These are phyloP conservation scores for Diplodia intermedia DNA, from an alignment of 2,329 filamentous ascomycete species.

Conservation along the genomic window DNA sequence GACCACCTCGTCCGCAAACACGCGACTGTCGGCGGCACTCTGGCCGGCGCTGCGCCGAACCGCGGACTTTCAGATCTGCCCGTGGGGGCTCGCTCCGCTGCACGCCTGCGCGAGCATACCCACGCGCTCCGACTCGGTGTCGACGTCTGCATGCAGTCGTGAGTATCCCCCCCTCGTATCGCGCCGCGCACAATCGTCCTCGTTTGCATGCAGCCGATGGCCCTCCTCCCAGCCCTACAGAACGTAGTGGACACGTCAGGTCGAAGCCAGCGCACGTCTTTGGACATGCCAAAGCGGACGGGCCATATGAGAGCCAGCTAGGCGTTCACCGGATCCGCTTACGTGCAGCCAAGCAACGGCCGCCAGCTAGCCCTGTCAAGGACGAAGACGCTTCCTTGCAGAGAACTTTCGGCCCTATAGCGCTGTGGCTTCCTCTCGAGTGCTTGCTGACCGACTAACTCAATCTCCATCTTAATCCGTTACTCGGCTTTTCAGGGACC, in stretches of 20 bases:
- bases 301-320: background rate
- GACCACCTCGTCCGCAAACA: constrained; percentile 4
- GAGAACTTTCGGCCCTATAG: background rate
- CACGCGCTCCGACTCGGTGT: constrained; percentile 1
- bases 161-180: constrained; percentile 17
- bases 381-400: background rate
- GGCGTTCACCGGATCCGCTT: background rate
- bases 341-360: constrained; percentile 6
- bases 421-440: background rate
- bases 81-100: constrained; percentile 6
- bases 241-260: constrained; percentile 3
- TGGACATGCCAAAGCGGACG: background rate
- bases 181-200: background rate
- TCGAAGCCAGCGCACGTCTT: constrained; percentile 8
- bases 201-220: constrained; percentile 4
- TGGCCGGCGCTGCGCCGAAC: constrained; percentile 12
- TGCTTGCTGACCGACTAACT: background rate
- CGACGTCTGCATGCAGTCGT: constrained; percentile 22
- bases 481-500: background rate
- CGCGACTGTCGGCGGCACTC: constrained; percentile 22
- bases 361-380: constrained; percentile 4
- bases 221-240: background rate
- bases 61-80: constrained; percentile 7
- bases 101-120: background rate
- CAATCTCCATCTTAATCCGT: background rate